These are phyloP conservation scores for Lactifluus piperatus DNA, from an alignment of 768 basidiomycete genomes.

Conservation along the genomic window DNA sequence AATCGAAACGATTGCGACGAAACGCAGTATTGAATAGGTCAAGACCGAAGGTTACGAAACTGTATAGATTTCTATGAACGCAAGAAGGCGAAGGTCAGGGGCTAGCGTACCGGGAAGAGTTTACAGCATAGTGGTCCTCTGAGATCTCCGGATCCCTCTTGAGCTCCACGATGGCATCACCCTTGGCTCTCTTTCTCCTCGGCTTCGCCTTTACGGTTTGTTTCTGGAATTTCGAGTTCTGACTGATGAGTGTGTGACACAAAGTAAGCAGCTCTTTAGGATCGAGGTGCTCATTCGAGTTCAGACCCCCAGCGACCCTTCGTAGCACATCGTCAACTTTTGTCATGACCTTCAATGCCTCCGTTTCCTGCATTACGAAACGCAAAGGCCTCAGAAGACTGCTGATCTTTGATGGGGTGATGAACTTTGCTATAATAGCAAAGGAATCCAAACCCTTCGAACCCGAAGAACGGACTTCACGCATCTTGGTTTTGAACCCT, in stretches of 20 bases:
- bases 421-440: conserved; percentile 64
- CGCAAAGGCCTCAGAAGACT: conserved; percentile 70
- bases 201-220: conserved; percentile 36
- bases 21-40: conserved; percentile 86
- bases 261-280: conserved; percentile 68
- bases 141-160: conserved; percentile 54
- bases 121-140: conserved; percentile 68
- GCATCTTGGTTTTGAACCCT: conserved; percentile 91
- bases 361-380: conserved; percentile 80
- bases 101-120: conserved; percentile 68
- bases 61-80: conserved; percentile 25
- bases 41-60: conserved; percentile 86
- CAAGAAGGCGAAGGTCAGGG: not conserved
- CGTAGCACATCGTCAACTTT: conserved; percentile 85
- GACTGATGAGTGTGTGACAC: conserved; percentile 84
- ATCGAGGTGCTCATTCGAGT: conserved; percentile 64
- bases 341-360: conserved; percentile 67
- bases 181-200: conserved; percentile 30
- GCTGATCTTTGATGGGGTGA: conserved; percentile 71
- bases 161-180: conserved; percentile 63
- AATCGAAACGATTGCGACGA: conserved; percentile 78
- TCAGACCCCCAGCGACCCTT: conserved; percentile 75
- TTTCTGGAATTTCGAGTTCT: conserved; percentile 82
- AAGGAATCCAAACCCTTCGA: conserved; percentile 86
- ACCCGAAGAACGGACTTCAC: conserved; percentile 78